Conservation (phyloP, 139 green algal genomes). For the Chlamydomonas sphaeroides region DNA sequence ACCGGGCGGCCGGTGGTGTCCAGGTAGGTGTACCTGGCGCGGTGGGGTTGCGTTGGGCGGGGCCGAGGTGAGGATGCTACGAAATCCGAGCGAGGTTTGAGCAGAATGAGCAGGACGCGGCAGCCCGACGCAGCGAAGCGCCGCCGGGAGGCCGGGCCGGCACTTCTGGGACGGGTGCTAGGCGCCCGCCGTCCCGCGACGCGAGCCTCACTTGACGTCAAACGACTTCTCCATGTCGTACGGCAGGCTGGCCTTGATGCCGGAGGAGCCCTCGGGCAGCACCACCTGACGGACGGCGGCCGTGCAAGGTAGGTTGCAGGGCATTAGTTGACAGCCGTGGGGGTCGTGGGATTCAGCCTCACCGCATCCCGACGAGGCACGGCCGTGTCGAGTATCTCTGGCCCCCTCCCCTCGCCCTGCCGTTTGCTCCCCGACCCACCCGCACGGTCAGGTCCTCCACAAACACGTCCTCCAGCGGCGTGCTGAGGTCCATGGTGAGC, state of each 20-base stretch:
- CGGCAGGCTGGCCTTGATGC: conserved; percentile 56
- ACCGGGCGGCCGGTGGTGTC: conserved; percentile 86
- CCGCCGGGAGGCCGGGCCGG: too few relatives aligned
- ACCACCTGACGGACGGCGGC: conserved; percentile 67
- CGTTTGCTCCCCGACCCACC: conserved; percentile 28
- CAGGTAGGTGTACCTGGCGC: conserved; percentile 81
- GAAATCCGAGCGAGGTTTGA: not conserved
- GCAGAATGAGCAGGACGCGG: too few relatives aligned
- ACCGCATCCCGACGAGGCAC: too few relatives aligned
- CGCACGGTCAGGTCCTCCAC: conserved; percentile 48
- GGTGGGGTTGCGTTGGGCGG: not conserved
- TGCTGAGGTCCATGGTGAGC: conserved; percentile 56
- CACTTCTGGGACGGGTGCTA: too few relatives aligned
- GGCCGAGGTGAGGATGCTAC: not conserved
- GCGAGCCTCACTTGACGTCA: conserved; percentile 54
- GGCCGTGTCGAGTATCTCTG: conserved; percentile 45
- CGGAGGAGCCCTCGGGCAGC: conserved; percentile 79
- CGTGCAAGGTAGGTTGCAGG: too few relatives aligned
- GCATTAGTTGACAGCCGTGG: not conserved
- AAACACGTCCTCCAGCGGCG: conserved; percentile 59
- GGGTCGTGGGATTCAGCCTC: not conserved
- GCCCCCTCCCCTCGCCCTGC: not conserved
- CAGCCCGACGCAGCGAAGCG: not conserved
- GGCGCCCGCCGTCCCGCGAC: too few relatives aligned
- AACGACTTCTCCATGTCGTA: conserved; percentile 60